These are phyloP conservation scores for Crithidia thermophila DNA, from an alignment of 208 protist genomes.

Conservation along the genomic window DNA sequence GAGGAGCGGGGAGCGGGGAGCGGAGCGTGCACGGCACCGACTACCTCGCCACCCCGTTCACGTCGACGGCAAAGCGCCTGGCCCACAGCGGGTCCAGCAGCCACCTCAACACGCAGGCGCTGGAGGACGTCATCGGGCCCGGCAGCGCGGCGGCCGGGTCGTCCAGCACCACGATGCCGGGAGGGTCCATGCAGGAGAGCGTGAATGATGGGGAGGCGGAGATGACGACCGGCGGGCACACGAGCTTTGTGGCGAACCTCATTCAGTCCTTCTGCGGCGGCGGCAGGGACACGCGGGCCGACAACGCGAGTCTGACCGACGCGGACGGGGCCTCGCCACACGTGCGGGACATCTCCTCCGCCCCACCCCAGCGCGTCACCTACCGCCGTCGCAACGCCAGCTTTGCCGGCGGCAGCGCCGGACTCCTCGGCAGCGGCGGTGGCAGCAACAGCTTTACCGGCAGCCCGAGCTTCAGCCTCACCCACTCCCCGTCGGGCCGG, in stretches of 20 bases:
- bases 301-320: not conserved
- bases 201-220: not conserved
- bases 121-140: not conserved
- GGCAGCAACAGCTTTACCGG: not conserved
- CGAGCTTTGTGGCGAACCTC: slow-evolving; percentile 16
- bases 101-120: not conserved
- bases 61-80: not conserved
- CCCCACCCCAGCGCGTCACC: slow-evolving; percentile 21
- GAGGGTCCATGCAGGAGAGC: not conserved
- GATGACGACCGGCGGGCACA: not conserved
- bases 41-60: not conserved
- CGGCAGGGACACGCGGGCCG: not conserved
- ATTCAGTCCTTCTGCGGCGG: slow-evolving; percentile 15
- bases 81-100: not conserved
- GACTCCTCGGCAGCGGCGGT: not conserved
- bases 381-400: slow-evolving; percentile 10
- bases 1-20: not conserved
- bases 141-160: not conserved
- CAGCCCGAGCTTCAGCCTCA: not conserved
- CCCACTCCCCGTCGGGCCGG: not conserved
- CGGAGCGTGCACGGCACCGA: no score
- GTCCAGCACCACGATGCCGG: not conserved
- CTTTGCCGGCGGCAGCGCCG: not conserved
- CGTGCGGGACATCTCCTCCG: slow-evolving; percentile 32
- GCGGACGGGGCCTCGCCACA: not conserved